Conservation (phyloP, 345 rosid species). For the Eucalyptus cloeziana region DNA sequence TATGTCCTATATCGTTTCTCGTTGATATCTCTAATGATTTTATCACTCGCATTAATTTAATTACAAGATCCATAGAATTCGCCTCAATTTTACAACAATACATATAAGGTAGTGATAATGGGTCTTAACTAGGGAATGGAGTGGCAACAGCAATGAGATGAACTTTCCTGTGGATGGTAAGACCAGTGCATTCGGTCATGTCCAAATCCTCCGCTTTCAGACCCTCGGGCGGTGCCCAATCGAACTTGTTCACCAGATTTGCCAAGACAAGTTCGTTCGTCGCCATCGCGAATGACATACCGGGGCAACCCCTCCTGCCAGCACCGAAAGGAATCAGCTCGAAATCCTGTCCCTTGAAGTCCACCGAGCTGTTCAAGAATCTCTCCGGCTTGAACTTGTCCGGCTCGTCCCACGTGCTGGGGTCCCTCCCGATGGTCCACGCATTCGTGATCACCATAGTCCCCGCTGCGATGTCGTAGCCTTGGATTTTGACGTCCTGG, state of each 20-base stretch:
- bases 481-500: conserved; percentile 2
- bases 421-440: conserved; percentile 27
- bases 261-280: conserved; percentile 7
- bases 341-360: conserved; percentile 16
- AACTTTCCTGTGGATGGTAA: conserved; percentile 10
- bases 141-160: conserved; percentile 8
- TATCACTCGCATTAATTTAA: neutral
- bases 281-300: conserved; percentile 1
- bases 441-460: conserved; percentile 9
- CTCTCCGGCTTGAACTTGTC: conserved; percentile 25
- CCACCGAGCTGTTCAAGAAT: conserved; percentile 8
- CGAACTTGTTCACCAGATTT: conserved; percentile 9
- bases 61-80: neutral
- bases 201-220: conserved; percentile 7
- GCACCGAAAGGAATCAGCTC: conserved; percentile 26
- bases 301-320: conserved; percentile 24
- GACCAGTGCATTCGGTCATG: conserved; percentile 4
- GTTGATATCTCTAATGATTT: neutral
- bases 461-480: conserved; percentile 9
- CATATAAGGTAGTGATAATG: neutral
- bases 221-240: conserved; percentile 16
- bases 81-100: neutral
- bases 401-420: conserved; percentile 1
- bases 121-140: neutral
- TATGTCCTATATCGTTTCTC: accelerated